Evolutionary conservation across 2,329 filamentous ascomycete genomes (phyloP).

Genomic region (Ophiocordyceps camponoti-rufipedis): DNA sequence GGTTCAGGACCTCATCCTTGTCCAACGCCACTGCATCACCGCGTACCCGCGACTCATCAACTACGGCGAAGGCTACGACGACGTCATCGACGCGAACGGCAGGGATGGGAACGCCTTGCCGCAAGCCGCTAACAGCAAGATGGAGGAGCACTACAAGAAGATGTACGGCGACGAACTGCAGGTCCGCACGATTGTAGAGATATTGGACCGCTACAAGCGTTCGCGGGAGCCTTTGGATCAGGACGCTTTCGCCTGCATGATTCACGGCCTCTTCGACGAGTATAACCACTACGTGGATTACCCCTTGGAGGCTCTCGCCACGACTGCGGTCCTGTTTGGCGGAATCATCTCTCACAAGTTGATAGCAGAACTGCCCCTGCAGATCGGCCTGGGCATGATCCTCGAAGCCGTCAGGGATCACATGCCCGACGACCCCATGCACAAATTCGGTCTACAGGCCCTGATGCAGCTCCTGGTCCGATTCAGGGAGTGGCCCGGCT

Average conservation of each 20-base stretch:
- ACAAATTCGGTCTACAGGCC: slow-evolving; percentile 92
- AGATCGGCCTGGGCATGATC: slow-evolving; percentile 93
- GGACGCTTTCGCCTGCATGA: slow-evolving; percentile 96
- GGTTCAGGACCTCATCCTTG: slow-evolving; percentile 51
- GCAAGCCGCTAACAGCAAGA: slow-evolving; percentile 62
- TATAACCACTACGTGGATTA: slow-evolving; percentile 93
- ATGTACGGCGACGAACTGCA: slow-evolving; percentile 92
- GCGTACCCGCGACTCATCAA: slow-evolving; percentile 91
- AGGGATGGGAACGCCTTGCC: slow-evolving; percentile 67
- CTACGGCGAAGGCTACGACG: slow-evolving; percentile 82
- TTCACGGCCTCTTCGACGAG: slow-evolving; percentile 92
- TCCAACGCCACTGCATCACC: slow-evolving; percentile 79
- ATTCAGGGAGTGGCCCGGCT: slow-evolving; percentile 86
- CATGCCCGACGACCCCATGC: slow-evolving; percentile 73
- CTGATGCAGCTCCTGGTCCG: slow-evolving; percentile 73
- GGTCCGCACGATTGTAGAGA: slow-evolving; percentile 68
- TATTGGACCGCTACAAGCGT: slow-evolving; percentile 72
- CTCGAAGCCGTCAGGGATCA: slow-evolving; percentile 88
- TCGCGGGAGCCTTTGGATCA: slow-evolving; percentile 73
- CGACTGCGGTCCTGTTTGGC: slow-evolving; percentile 89
- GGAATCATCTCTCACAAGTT: slow-evolving; percentile 91
- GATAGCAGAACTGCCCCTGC: slow-evolving; percentile 74
- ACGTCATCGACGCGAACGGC: slow-evolving; percentile 75
- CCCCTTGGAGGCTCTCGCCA: slow-evolving; percentile 86
- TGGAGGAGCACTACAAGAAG: slow-evolving; percentile 95